Base-by-base conservation (phyloP, 495 filamentous ascomycete species). In the Talaromyces nanjingensis region DNA sequence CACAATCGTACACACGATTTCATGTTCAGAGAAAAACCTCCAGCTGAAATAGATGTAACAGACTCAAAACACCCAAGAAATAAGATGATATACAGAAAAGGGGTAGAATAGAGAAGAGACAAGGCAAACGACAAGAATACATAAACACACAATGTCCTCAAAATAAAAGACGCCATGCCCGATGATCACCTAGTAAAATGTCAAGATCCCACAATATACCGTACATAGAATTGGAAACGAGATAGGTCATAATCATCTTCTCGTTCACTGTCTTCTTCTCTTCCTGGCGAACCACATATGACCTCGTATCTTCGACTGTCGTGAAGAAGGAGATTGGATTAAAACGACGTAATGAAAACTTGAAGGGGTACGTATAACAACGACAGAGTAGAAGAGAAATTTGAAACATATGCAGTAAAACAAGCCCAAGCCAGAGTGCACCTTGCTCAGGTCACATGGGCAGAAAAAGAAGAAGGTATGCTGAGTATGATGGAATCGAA, bases 151-250 rank as follows among this genome's bases (percentile, higher is more conserved):
- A 56, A 29, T 56, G 53, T 29, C 53, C 53, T 56, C 27, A 56
- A 27, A 16, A 27, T 12, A 29, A 27, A 29, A 56, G 53, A 56
- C 53, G 53, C 53, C 53, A 56, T 56, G 53, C 53, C 53, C 27
- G 11, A 56, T 56, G 53, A 56, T 56, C 9, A 56, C 53, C 53
- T 11, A 56, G 53, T 29, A 56, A 55, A 56, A 22, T 56, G 22
- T 56, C 7, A 56, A 56, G 53, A 56, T 56, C 53, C 53, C 53
- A 56, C 22, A 56, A 56, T 20, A 56, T 56, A 56, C 53, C 11
- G 24, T 56, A 56, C 53, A 56, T 29, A 56, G 53, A 56, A 56
- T 14, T 14, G 22, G 22, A 56, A 54, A 56, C 45, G n/a, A 49
- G 18, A 49, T 8, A 49, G 45, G 45, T 5, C 45, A 49, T 49